Base-by-base conservation (phyloP, 768 basidiomycete species). In the Hericium alpestre region DNA sequence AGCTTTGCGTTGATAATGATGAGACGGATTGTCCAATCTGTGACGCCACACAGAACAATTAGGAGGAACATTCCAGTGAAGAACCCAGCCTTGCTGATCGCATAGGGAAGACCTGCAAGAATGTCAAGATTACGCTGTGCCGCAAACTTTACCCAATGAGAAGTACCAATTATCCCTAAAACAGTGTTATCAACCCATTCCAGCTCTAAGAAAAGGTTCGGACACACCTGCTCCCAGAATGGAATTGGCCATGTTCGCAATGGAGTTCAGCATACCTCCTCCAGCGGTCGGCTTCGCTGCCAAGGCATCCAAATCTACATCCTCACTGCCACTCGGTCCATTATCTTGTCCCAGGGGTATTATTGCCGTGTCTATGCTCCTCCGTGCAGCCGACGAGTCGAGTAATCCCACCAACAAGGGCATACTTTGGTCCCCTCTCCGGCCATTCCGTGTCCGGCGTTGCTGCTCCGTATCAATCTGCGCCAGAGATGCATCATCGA, bases 21-120 rank as follows among this genome's bases (percentile, higher is more conserved):
- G 32, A 99, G 82, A 16, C 93, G 85, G 56, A 99, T 96, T 3
- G 96, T 99, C 94, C 94, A 96, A 70, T 91, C 90, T n/a, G 96
- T 97, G 41, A 96, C 79, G 18, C 70, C 77, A 53, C 89, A 94
- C 10, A 99, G 74, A 0, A 84, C 69, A 27, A 93, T 74, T 23
- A 99, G 78, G 1, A 99, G 79, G n/a, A 87, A 25, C 20, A 96
- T 71, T 12, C 96, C 96, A 0, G 81, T 82, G 63, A 96, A 78
- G 72, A 99, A 93, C 1, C 96, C 96, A 37, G 96, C 94, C 75
- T 95, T 91, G 61, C 86, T 82, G 53, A 98, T 72, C 39, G 96
- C 94, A 67, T 97, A 98, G 1, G 96, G 96, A 11, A 99, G 73
- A 51, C 94, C 93, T 92, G 56, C 15, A 15, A 7, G 41, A 32